These are phyloP conservation scores for Cyclotella choctawhatcheeana DNA, from an alignment of 108 stramenopile genomes.

Conservation along the genomic window DNA sequence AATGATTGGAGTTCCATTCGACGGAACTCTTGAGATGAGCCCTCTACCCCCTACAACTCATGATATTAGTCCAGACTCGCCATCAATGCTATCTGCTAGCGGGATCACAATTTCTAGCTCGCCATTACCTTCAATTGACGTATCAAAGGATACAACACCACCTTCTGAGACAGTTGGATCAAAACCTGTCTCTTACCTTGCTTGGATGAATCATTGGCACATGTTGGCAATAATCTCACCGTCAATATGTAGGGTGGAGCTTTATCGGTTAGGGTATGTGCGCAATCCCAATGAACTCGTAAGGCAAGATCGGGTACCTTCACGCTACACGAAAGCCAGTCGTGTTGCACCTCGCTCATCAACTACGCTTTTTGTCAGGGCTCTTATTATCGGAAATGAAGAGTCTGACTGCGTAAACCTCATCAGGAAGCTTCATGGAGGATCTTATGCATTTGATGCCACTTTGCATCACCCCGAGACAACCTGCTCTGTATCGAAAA, in stretches of 20 bases:
- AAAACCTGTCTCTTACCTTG: conserved; percentile 64
- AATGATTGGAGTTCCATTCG: conserved; percentile 27
- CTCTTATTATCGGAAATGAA: conserved; percentile 67
- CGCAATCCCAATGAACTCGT: conserved; percentile 17
- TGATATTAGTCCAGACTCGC: conserved; percentile 27
- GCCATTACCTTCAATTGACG: conserved; percentile 64
- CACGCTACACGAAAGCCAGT: neutral
- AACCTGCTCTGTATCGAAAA: conserved; percentile 55
- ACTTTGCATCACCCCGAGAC: conserved; percentile 18
- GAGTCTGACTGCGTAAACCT: conserved; percentile 57
- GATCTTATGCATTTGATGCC: conserved; percentile 7
- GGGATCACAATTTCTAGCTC: conserved; percentile 81
- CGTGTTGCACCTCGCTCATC: neutral
- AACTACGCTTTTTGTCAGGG: conserved; percentile 57
- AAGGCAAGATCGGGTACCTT: neutral
- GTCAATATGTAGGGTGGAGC: conserved; percentile 60
- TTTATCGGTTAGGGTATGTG: conserved; percentile 74
- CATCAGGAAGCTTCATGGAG: conserved; percentile 38
- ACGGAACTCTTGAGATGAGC: conserved; percentile 17
- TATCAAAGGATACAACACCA: conserved; percentile 40
- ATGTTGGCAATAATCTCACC: conserved; percentile 69
- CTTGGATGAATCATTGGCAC: conserved; percentile 89
- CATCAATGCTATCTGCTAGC: conserved; percentile 67
- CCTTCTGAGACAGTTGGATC: neutral
- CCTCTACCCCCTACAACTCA: conserved; percentile 9